Base-by-base conservation (phyloP, 139 green algal species). In the Ulvella scutata region DNA sequence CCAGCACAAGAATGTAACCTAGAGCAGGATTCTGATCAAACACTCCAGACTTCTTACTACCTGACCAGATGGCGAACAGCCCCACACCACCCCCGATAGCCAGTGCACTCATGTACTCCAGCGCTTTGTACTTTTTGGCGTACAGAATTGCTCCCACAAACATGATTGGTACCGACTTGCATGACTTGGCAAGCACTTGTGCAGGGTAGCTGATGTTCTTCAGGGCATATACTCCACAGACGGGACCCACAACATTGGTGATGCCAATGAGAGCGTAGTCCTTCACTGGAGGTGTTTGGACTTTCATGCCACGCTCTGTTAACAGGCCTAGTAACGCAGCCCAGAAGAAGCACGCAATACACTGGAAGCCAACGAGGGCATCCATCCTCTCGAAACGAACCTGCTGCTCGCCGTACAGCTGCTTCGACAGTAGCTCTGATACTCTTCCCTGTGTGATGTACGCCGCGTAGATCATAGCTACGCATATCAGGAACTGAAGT, bases 111-210 rank as follows among this genome's bases (percentile, higher is more conserved):
- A 88, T 4, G 75, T 98, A 99, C 84, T 99, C 92, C 0, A 92
- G 38, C 0, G 75, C 13, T 7, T 73, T 85, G 85, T 98, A 99
- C 4, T 76, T 79, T 76, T 89, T 90, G 44, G 87, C 82, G 40
- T 91, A 87, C 33, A 98, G 78, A 4, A 99, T 17, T 2, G 87
- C 89, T 7, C 94, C 95, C 78, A 94, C 89, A 0, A 97, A 26
- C 93, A 98, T 98, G 28, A 98, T 92, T 0, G 92, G 93, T 2
- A 98, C 91, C 91, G 97, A 94, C 82, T 98, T 98, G 79, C 88
- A 96, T 20, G 90, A 96, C 85, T 98, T 98, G 44, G 88, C 90
- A n/a, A 98, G 84, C 67, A 98, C 93, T 86, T 96, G 90, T 0
- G 90, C 91, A 4, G 89, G 86, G 75, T 97, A 97, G 72, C 83